Base-by-base conservation (phyloP, 768 basidiomycete genomes). In the Crepidotus variabilis region DNA sequence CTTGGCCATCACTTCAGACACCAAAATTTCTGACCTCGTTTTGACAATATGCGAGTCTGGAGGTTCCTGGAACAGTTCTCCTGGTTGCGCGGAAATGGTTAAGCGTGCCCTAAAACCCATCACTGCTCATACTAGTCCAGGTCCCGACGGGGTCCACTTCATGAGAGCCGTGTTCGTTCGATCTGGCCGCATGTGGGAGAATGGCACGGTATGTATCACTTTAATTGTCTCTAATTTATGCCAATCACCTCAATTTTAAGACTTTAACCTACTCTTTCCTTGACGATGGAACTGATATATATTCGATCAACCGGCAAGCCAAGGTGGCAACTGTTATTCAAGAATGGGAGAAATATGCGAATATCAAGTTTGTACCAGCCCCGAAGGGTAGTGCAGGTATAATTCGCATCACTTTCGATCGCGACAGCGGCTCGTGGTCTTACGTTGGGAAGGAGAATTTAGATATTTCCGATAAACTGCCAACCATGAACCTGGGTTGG, bases 401-500 rank as follows among this genome's bases (percentile, higher is more conserved):
- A 7, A 60, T 62, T 20, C 57, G 59, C 13, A 59, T 60, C 32
- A 4, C 52, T 10, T 59, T 64, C 48, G 50, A 58, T 20, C 22
- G 21, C 20, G 47, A 4, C 2, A 32, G 43, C 7, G 57, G 60
- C 5, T 63, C 62, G 13, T 63, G 62, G 60, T 57, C 60, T 1
- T 57, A 59, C 33, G 36, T 61, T 11, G 62, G 57, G 21, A 63
- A 59, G 6, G 52, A 55, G 18, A 43, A 39, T 33, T 34, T 48
- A n/a, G 20, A 16, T 11, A 56, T 55, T 13, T 33, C n/a, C 20
- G 43, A 35, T 1, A 16, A 51, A n/a, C n/a, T n/a, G 23, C 20
- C 50, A 21, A 53, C 55, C 43, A 59, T 63, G 62, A 63, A 63
- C 57, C 56, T 56, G 32, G 62, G 59, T 4, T 60, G 62, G 57